A percentile compares a stretch with the other conserved stretches of the same genome.
phyloP scores from a whole-genome alignment of 2,329 filamentous ascomycete genomes.

The Pseudogymnoascus sp. region DNA sequence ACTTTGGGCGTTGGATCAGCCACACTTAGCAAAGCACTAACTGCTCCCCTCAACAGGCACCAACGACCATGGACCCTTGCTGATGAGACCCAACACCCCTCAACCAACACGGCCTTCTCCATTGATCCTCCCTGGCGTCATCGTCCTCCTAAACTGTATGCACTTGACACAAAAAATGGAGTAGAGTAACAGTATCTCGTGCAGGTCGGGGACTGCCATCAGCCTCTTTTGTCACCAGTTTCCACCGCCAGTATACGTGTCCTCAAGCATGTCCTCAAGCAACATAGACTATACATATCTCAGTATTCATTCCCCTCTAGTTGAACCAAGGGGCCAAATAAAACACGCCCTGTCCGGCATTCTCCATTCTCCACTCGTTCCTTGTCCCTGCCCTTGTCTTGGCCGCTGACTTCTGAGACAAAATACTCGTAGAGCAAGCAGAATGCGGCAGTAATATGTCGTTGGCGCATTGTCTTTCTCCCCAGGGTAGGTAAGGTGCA shows the following conservation, averaged over 20 bases:
- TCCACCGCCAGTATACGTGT: background rate
- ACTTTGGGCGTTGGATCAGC: background rate
- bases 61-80: conserved; percentile 4
- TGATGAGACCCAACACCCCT: conserved; percentile 7
- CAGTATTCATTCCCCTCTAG: background rate
- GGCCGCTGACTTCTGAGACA: conserved; percentile 7
- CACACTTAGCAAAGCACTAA: conserved; percentile 5
- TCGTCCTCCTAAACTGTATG: background rate
- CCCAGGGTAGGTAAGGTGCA: background rate
- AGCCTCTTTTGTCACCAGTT: background rate
- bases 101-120: background rate
- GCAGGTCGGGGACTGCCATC: background rate
- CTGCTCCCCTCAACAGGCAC: conserved; percentile 3
- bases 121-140: conserved; percentile 1
- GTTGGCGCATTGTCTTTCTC: background rate
- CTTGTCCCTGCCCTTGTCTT: conserved; percentile 7
- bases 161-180: conserved; percentile 6
- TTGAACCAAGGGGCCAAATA: conserved; percentile 3
- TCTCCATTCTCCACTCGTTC: conserved; percentile 2
- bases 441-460: background rate
- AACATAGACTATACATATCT: background rate
- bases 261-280: background rate
- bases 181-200: background rate
- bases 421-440: background rate
- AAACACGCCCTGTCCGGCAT: conserved; percentile 2